Evolutionary conservation across 306 rosid genomes (phyloP), one percentile per base, ranked within the genome.

Genomic region (Glycyrrhiza uralensis): DNA sequence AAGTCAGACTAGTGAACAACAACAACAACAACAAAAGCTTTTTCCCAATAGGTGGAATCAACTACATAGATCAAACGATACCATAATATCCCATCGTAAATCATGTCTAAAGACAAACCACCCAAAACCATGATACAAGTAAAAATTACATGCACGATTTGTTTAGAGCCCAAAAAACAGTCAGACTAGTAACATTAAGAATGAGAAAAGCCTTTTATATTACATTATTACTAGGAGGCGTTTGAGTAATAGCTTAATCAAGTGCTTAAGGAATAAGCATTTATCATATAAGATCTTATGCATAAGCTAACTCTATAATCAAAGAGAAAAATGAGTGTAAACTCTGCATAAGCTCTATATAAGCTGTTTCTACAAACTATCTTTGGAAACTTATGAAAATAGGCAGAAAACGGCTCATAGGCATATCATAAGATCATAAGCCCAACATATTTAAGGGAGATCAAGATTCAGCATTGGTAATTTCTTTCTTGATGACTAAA

Each of bases 401-500:
- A n/a, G n/a, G n/a, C n/a, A n/a, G n/a, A n/a, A n/a, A n/a, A n/a
- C n/a, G n/a, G n/a, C n/a, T n/a, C n/a, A n/a, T n/a, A n/a, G n/a
- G n/a, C n/a, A n/a, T n/a, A n/a, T n/a, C n/a, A n/a, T n/a, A n/a
- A n/a, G n/a, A n/a, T n/a, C n/a, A n/a, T n/a, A n/a, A n/a, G n/a
- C n/a, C n/a, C n/a, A n/a, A n/a, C n/a, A 30, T 30, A 74, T 52
- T 45, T 36, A 36, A 36, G 38, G 35, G 74, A 63, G 19, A 70
- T 45, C 52, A 63, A 35, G 50, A 63, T 69, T 47, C 28, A 41
- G 38, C 19, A 52, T 12, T 13, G 8, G 23, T 19, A 26, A 54
- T 58, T 76, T 35, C 49, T 75, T 63, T 46, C 62, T 44, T 32
- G 7, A 52, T 73, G 42, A 17, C 66, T 42, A 64, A 74, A 30